These are phyloP conservation scores for Trichoderma semiorbis DNA, from an alignment of 2,329 filamentous ascomycete species.

Conservation along the genomic window DNA sequence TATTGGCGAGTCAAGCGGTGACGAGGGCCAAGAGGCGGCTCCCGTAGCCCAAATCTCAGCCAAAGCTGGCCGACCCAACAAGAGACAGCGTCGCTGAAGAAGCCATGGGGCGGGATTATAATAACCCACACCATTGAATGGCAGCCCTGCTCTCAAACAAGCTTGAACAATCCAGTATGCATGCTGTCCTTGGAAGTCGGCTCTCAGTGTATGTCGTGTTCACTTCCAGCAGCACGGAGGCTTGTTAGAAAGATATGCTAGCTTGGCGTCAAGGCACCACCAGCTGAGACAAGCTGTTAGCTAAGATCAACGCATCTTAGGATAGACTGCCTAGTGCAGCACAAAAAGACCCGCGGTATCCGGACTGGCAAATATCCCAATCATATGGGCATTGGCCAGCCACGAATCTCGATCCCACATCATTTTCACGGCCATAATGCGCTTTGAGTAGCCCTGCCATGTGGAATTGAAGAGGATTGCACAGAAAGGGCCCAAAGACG, in stretches of 20 bases:
- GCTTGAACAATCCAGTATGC: not conserved
- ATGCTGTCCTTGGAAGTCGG: not conserved
- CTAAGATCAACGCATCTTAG: not conserved
- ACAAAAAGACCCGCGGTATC: not conserved
- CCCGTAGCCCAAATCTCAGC: conserved; percentile 5
- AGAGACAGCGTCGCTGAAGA: conserved; percentile 28
- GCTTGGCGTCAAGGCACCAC: not conserved
- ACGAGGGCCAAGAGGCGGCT: conserved; percentile 28
- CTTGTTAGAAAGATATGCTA: not conserved
- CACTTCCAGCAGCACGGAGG: not conserved
- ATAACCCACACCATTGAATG: not conserved
- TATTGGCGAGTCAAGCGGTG: conserved; percentile 33
- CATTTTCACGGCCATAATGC: not conserved
- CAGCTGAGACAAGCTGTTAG: conserved; percentile 1
- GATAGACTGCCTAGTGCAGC: not conserved
- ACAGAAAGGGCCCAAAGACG: not conserved
- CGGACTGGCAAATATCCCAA: not conserved
- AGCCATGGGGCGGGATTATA: not conserved
- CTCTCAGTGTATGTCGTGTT: not conserved
- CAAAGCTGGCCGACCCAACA: conserved; percentile 22
- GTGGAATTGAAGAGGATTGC: not conserved
- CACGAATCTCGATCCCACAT: not conserved
- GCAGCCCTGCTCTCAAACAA: not conserved
- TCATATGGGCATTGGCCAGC: not conserved
- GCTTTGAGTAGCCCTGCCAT: not conserved